phyloP scores from a whole-genome alignment of 306 rosid species.

The Cyclanthera cordifolia region DNA sequence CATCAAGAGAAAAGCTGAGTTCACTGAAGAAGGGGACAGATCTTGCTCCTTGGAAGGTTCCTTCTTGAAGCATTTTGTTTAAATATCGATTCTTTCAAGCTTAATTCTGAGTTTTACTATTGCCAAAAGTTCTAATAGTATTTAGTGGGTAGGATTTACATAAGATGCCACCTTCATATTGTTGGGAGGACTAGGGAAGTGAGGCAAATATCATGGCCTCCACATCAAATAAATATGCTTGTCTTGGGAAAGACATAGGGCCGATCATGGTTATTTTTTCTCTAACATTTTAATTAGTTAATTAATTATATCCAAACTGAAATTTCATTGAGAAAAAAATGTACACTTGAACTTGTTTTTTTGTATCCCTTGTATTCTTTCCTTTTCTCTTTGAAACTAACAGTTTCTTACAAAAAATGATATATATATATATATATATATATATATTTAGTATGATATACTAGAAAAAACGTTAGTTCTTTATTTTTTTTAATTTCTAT shows the following conservation, averaged over 20 bases:
- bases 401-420: neutral
- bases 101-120: neutral
- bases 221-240: neutral
- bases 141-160: neutral
- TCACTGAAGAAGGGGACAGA: conserved; percentile 56
- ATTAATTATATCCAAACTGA: too few species aligned
- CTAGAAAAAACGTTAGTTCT: neutral
- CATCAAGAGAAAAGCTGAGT: conserved; percentile 74
- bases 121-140: neutral
- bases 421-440: neutral
- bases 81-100: neutral
- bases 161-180: neutral
- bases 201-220: neutral
- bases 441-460: neutral
- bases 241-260: neutral
- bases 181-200: neutral
- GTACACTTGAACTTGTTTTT: too few species aligned
- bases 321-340: neutral
- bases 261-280: neutral
- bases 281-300: too few species aligned
- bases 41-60: conserved; percentile 54
- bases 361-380: neutral
- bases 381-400: neutral
- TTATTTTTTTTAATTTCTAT: neutral
- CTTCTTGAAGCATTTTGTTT: conserved; percentile 11